Percentiles rank a stretch among this genome's conserved stretches.
These are phyloP conservation scores for Colletotrichum chlorophyti DNA, from an alignment of 2,329 filamentous ascomycete genomes.

Conservation along the genomic window DNA sequence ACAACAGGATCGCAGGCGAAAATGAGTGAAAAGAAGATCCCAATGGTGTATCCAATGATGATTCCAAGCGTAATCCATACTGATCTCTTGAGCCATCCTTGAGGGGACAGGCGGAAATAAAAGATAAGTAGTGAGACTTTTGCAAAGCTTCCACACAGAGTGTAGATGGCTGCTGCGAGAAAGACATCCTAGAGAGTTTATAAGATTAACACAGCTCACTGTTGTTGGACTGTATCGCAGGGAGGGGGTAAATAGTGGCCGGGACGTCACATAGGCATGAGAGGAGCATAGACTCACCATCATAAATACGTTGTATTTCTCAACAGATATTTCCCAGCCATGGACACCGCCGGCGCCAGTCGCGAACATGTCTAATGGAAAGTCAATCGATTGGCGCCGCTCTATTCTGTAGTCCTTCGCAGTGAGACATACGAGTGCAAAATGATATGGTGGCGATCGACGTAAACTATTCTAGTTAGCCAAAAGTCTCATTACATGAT, in stretches of 20 bases:
- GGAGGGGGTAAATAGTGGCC: too few relatives aligned
- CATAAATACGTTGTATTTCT: slow-evolving; percentile 35
- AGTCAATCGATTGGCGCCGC: neutral
- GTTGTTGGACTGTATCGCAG: too few relatives aligned
- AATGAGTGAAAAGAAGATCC: slow-evolving; percentile 42
- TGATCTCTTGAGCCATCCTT: slow-evolving; percentile 39
- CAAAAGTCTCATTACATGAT: too few relatives aligned
- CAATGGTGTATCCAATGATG: slow-evolving; percentile 39
- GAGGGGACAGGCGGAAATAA: slow-evolving; percentile 43
- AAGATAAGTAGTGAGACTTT: slow-evolving; percentile 47
- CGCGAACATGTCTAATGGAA: slow-evolving; percentile 37
- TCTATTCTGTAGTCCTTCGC: too few relatives aligned
- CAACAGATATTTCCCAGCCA: slow-evolving; percentile 38
- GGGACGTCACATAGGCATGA: neutral
- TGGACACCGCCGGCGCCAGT: slow-evolving; percentile 36
- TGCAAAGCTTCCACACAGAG: slow-evolving; percentile 40
- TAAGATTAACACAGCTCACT: too few relatives aligned
- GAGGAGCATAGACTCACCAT: slow-evolving; percentile 25
- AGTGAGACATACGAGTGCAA: neutral
- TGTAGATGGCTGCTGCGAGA: slow-evolving; percentile 38
- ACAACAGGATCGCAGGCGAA: slow-evolving; percentile 45
- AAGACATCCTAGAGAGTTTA: slow-evolving; percentile 33
- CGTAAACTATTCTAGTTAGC: slow-evolving; percentile 7
- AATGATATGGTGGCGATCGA: slow-evolving; percentile 12
- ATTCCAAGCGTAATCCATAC: slow-evolving; percentile 38